Base-by-base conservation (phyloP, 1,284 basidiomycete species). In the Sporisorium graminicola region DNA sequence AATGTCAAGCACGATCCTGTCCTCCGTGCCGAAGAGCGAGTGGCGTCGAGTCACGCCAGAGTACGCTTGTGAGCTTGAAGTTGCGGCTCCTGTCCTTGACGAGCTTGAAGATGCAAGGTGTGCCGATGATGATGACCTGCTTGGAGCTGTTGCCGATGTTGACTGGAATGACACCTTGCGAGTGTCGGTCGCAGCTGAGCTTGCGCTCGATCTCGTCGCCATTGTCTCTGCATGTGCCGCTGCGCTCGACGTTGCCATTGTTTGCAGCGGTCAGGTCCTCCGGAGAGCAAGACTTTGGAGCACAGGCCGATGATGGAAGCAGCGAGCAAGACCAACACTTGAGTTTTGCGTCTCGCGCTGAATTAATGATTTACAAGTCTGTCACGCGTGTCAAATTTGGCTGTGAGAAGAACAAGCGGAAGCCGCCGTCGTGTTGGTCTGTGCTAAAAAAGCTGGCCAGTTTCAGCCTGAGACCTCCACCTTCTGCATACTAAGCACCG, bases 1-100 rank as follows among this genome's bases (percentile, higher is more conserved):
- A 37, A 85, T 63, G 52, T 85, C 82, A 35, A 85, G 67, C 6
- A 85, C 77, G 59, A 85, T 51, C 22, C 77, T 57, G 59, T 82
- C 80, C 13, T 82, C 80, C 20, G 71, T 80, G 53, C 78, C 78
- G 26, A 78, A 80, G 1, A 80, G 65, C 16, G 78, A 80, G 46
- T 80, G 78, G 9, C 73, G 59, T 18, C 73, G 73, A 16, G 73
- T 75, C 7, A 54, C 67, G 10, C 60, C 58, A 20, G 63, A 62
- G 50, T 75, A 54, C 1, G 65, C 27, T 44, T 60, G 58, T 10
- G 65, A 56, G 43, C 47, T 49, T 26, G 61, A 22, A 1, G 57
- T 29, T 10, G 56, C 53, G 22, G 35, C 27, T 14, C 55, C 31
- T 5, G 43, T 18, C 18, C 47, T 58, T n/a, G 57, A 58, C 27